Evolutionary conservation across 176 grass and related monocot species (phyloP).

Genomic region (Lolium multiflorum): DNA sequence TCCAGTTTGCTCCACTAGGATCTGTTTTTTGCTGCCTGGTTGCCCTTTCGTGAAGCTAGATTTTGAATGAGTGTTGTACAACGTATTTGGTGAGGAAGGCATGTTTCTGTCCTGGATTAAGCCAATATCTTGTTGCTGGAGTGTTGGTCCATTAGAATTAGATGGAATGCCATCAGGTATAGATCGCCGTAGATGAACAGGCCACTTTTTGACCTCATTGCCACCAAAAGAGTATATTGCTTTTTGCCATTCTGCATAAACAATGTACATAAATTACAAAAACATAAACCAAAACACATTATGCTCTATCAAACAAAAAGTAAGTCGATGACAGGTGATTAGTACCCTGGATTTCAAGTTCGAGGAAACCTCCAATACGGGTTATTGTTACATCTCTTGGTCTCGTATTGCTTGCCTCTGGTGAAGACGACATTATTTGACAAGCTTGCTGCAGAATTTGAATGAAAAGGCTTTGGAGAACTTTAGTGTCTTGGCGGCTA

Average conservation of each 20-base stretch:
- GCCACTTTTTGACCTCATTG: conserved; percentile 96
- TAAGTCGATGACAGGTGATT: conserved; percentile 5
- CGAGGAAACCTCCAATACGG: conserved; percentile 86
- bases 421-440: conserved; percentile 87
- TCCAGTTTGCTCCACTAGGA: conserved; percentile 70
- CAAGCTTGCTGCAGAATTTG: conserved; percentile 97
- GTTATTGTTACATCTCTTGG: conserved; percentile 91
- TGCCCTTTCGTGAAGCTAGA: conserved; percentile 87
- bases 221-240: conserved; percentile 90
- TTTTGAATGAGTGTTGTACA: conserved; percentile 89
- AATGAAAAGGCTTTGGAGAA: conserved; percentile 95
- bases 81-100: conserved; percentile 72
- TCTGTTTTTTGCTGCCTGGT: conserved; percentile 80
- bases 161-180: conserved; percentile 73
- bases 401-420: conserved; percentile 59
- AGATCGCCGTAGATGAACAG: conserved; percentile 80
- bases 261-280: conserved; percentile 37
- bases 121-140: conserved; percentile 75
- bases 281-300: conserved; percentile 33
- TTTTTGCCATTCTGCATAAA: conserved; percentile 89
- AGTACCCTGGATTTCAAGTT: conserved; percentile 99
- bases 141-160: conserved; percentile 62
- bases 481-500: conserved; percentile 95
- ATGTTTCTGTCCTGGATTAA: conserved; percentile 93
- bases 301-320: conserved; percentile 27